Evolutionary conservation across 2,329 filamentous ascomycete species (phyloP).

Genomic region (Botrytis fabae): DNA sequence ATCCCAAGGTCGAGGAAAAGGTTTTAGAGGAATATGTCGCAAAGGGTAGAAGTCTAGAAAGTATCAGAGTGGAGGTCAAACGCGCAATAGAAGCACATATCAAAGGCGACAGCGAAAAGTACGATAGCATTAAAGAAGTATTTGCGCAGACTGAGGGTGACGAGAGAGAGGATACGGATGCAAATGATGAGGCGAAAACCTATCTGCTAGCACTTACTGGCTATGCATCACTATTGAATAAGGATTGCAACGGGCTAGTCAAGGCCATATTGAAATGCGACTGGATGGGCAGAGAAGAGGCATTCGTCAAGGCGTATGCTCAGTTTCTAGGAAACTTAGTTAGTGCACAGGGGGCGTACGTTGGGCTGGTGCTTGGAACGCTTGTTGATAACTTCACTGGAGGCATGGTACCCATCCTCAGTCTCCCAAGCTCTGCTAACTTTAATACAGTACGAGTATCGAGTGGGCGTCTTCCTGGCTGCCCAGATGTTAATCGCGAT

Average conservation of each 20-base stretch:
- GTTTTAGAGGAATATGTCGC: constrained; percentile 37
- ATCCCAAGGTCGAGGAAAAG: constrained; percentile 40
- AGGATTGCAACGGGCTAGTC: constrained; percentile 59
- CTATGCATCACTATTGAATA: constrained; percentile 60
- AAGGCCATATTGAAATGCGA: constrained; percentile 59
- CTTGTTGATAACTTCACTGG: constrained; percentile 75
- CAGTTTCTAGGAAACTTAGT: constrained; percentile 71
- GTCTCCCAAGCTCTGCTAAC: constrained; percentile 44
- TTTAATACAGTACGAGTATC: constrained; percentile 42
- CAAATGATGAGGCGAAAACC: constrained; percentile 49
- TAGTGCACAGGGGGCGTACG: constrained; percentile 79
- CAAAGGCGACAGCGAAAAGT: constrained; percentile 58
- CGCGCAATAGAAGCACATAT: constrained; percentile 54
- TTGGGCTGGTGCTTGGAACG: constrained; percentile 73
- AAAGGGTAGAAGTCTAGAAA: constrained; percentile 35
- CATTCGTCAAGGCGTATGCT: constrained; percentile 66
- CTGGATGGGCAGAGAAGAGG: constrained; percentile 65
- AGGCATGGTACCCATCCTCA: constrained; percentile 40
- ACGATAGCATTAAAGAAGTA: constrained; percentile 60
- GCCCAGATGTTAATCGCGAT: constrained; percentile 60
- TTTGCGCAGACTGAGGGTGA: constrained; percentile 42
- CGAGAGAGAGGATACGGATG: constrained; percentile 30
- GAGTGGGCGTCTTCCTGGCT: constrained; percentile 44
- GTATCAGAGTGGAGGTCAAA: constrained; percentile 39
- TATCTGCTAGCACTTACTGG: constrained; percentile 65